A percentile compares a stretch with the other conserved stretches of the same genome.
Evolutionary conservation across 1,284 basidiomycete species (phyloP).

Genomic region (Golubevia sp.): DNA sequence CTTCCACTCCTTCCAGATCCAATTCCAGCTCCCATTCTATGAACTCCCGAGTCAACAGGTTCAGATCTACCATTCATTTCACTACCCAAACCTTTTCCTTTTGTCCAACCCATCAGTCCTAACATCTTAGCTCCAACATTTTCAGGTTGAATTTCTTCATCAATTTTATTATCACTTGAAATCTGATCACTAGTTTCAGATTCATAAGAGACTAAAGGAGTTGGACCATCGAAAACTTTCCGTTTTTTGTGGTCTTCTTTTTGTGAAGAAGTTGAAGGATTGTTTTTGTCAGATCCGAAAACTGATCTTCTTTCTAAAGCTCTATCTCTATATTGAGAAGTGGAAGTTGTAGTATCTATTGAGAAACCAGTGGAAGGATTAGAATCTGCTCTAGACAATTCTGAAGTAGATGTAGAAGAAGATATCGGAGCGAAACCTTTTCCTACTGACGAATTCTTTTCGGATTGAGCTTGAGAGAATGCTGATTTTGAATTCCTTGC

Average conservation of each 20-base stretch:
- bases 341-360: neutral
- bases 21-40: constrained; percentile 22
- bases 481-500: too few species aligned
- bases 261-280: constrained; percentile 1
- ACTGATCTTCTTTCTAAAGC: constrained; percentile 31
- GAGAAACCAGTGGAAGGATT: neutral
- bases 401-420: too few species aligned
- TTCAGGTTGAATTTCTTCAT: constrained; percentile 20
- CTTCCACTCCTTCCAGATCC: constrained; percentile 10
- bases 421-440: too few species aligned
- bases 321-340: constrained; percentile 19
- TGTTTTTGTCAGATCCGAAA: constrained; percentile 22
- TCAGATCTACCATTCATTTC: constrained; percentile 15
- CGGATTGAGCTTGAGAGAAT: too few species aligned
- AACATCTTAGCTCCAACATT: constrained; percentile 29
- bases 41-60: constrained; percentile 27
- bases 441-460: too few species aligned
- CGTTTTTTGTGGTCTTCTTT: neutral
- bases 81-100: constrained; percentile 22
- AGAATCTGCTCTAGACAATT: too few species aligned
- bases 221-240: constrained; percentile 17
- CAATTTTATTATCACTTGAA: neutral
- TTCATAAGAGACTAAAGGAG: neutral
- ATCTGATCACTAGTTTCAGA: neutral
- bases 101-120: constrained; percentile 29